These are phyloP conservation scores for Sclerotinia borealis DNA, from an alignment of 2,329 filamentous ascomycete species.

Conservation along the genomic window DNA sequence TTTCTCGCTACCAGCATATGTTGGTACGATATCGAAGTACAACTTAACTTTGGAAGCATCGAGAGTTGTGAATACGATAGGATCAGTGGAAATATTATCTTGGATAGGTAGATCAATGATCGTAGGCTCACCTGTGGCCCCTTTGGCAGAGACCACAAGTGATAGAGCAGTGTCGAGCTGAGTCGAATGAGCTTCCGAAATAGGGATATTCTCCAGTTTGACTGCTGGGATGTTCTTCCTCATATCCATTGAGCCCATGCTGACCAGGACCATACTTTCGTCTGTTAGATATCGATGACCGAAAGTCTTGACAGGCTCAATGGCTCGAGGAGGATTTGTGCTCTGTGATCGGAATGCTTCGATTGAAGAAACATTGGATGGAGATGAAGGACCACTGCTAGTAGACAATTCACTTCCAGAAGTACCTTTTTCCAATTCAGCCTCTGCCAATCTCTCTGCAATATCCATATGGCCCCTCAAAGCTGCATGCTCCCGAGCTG, in stretches of 20 bases:
- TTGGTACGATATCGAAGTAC: constrained; percentile 91
- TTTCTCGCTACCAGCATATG: constrained; percentile 85
- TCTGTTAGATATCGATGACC: constrained; percentile 91
- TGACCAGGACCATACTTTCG: constrained; percentile 85
- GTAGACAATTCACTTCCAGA: constrained; percentile 30
- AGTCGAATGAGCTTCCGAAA: constrained; percentile 82
- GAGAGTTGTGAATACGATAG: constrained; percentile 77
- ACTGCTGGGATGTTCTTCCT: constrained; percentile 76
- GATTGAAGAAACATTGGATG: constrained; percentile 53
- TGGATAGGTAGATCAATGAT: constrained; percentile 90
- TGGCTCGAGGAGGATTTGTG: constrained; percentile 42
- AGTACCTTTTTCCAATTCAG: constrained; percentile 24
- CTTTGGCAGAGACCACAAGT: constrained; percentile 79
- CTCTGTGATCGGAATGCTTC: constrained; percentile 48
- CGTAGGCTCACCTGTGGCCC: constrained; percentile 78
- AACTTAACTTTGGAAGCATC: constrained; percentile 80
- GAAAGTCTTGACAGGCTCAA: constrained; percentile 87
- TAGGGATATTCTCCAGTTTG: constrained; percentile 78
- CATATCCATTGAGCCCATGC: constrained; percentile 90
- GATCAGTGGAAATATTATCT: constrained; percentile 88
- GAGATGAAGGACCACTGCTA: constrained; percentile 31
- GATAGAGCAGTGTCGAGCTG: constrained; percentile 93
- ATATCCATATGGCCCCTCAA: constrained; percentile 83
- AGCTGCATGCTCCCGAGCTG: constrained; percentile 85
- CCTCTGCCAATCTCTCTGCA: constrained; percentile 57